phyloP scores from a whole-genome alignment of 495 filamentous ascomycete species.

The Xylaria castorea region DNA sequence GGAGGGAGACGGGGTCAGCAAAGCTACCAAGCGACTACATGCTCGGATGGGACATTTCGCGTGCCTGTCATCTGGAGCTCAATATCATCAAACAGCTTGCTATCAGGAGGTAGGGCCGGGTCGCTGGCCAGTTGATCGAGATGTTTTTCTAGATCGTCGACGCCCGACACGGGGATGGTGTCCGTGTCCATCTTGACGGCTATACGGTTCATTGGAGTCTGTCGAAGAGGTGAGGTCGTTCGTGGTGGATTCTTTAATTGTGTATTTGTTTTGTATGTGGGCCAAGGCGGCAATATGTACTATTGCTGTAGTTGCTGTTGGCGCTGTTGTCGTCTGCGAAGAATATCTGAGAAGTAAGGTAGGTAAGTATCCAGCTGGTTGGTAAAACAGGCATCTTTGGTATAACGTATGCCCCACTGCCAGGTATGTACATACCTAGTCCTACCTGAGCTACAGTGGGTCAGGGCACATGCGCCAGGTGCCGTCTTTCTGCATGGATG shows the following conservation, averaged over 20 bases:
- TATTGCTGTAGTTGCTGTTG: neutral
- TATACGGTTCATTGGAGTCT: slow-evolving; percentile 23
- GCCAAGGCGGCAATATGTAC: neutral
- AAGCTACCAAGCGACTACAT: neutral
- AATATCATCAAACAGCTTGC: slow-evolving; percentile 60
- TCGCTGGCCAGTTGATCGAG: slow-evolving; percentile 53
- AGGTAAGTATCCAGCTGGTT: neutral
- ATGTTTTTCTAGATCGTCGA: slow-evolving; percentile 58
- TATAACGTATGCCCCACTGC: neutral
- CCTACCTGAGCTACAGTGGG: neutral
- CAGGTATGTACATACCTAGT: no score
- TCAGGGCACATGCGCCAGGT: neutral
- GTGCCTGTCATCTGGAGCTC: slow-evolving; percentile 60
- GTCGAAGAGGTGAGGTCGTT: neutral
- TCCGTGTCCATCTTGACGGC: slow-evolving; percentile 44
- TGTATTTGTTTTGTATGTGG: neutral
- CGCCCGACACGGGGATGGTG: slow-evolving; percentile 47
- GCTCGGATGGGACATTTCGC: neutral
- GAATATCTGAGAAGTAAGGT: neutral
- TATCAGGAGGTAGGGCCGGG: slow-evolving; percentile 45
- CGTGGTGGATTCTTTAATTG: neutral
- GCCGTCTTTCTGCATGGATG: slow-evolving; percentile 1
- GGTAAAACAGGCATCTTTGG: neutral
- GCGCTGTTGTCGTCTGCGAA: neutral
- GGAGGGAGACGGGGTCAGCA: neutral